These are phyloP conservation scores for Crepidotus variabilis DNA, from an alignment of 768 basidiomycete genomes.

Conservation along the genomic window DNA sequence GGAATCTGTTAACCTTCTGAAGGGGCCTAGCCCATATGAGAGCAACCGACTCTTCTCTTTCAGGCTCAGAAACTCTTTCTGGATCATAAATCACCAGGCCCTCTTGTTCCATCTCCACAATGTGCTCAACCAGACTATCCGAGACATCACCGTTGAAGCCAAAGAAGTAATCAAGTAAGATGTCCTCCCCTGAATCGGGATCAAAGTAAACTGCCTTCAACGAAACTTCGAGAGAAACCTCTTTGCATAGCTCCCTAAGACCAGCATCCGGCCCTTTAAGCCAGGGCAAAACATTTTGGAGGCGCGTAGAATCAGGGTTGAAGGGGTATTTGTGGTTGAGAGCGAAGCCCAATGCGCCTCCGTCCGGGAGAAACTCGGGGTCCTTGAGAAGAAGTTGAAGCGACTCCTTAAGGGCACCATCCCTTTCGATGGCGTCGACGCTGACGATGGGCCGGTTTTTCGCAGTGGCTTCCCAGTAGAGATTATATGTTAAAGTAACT, in stretches of 20 bases:
- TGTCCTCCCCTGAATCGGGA: background rate
- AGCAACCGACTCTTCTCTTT: background rate
- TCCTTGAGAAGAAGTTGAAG: conserved; percentile 23
- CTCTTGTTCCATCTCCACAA: background rate
- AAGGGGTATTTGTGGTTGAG: conserved; percentile 32
- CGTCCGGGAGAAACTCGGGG: conserved; percentile 23
- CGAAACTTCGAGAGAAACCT: conserved; percentile 13
- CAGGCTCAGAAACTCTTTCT: background rate
- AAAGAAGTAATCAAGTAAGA: background rate
- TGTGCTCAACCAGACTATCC: background rate
- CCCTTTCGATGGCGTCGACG: background rate
- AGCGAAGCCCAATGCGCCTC: conserved; percentile 32
- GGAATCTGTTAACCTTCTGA: background rate
- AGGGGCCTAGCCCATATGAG: conserved; percentile 1
- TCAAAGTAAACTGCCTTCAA: conserved; percentile 18
- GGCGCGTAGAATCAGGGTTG: conserved; percentile 2
- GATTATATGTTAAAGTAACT: conserved; percentile 40
- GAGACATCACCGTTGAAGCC: background rate
- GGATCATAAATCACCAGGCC: background rate
- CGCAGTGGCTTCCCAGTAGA: conserved; percentile 22
- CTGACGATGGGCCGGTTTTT: background rate
- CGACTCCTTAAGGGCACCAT: conserved; percentile 11
- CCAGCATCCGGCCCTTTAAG: conserved; percentile 29
- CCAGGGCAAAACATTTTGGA: conserved; percentile 12
- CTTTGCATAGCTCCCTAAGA: conserved; percentile 14